A percentile compares a stretch with the other conserved stretches of the same genome.
phyloP scores from a whole-genome alignment of 495 filamentous ascomycete species.

The Podospora conica region DNA sequence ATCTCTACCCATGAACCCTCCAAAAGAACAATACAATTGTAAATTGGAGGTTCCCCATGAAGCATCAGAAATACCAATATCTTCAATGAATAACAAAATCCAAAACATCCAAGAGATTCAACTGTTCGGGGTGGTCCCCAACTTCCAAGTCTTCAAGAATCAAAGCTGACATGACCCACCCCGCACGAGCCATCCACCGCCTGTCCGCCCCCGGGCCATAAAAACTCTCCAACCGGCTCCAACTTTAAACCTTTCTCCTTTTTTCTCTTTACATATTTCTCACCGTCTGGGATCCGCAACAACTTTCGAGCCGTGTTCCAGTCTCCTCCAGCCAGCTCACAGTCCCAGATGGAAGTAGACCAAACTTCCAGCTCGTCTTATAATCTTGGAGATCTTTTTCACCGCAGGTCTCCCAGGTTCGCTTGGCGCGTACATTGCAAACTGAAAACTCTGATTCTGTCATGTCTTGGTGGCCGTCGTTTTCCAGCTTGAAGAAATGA shows the following conservation, averaged over 20 bases:
- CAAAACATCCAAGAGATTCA: background rate
- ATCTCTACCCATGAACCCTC: background rate
- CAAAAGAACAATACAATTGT: background rate
- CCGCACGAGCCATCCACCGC: background rate
- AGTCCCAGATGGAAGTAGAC: slow-evolving; percentile 29
- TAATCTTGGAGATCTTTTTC: slow-evolving; percentile 30
- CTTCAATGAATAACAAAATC: background rate
- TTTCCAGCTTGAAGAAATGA: background rate
- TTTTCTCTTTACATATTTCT: slow-evolving; percentile 30
- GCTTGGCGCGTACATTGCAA: slow-evolving; percentile 33
- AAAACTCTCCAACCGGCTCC: background rate
- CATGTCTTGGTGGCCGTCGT: background rate
- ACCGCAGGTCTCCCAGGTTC: slow-evolving; percentile 28
- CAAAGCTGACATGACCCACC: slow-evolving; percentile 2
- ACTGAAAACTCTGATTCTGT: background rate
- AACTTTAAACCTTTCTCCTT: slow-evolving; percentile 8
- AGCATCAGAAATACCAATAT: background rate
- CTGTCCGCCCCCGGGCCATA: too few species aligned
- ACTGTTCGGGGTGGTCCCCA: too few species aligned
- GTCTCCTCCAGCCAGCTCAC: slow-evolving; percentile 19
- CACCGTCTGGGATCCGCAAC: slow-evolving; percentile 25
- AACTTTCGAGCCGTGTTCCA: background rate
- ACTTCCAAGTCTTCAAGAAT: background rate
- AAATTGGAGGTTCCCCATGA: background rate
- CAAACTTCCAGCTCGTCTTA: slow-evolving; percentile 23